A percentile compares a stretch with the other conserved stretches of the same genome.
Evolutionary conservation across 176 grass and related monocot species (phyloP).

Genomic region (Thinopyrum elongatum): DNA sequence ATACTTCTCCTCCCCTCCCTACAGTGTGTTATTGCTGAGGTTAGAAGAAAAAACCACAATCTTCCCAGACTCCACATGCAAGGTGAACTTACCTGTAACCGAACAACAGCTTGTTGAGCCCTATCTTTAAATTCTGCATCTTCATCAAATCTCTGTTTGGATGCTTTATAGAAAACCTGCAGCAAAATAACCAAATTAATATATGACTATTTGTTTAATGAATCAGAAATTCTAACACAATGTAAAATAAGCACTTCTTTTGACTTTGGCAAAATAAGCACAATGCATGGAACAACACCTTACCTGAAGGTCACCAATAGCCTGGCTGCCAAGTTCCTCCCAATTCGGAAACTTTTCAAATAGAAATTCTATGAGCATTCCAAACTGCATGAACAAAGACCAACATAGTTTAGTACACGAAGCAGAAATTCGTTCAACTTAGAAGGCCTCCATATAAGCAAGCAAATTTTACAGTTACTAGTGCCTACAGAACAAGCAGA

Average conservation of each 20-base stretch:
- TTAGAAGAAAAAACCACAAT: constrained; percentile 6
- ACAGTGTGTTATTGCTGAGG: constrained; percentile 27
- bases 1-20: constrained; percentile 84
- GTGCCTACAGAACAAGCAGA: not conserved
- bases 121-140: constrained; percentile 74
- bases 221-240: not conserved
- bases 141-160: constrained; percentile 83
- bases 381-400: constrained; percentile 70
- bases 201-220: not conserved
- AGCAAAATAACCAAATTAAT: constrained; percentile 23
- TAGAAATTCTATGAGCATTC: constrained; percentile 94
- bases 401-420: not conserved
- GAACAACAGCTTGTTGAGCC: constrained; percentile 91
- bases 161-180: constrained; percentile 93
- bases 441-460: not conserved
- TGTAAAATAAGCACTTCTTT: not conserved
- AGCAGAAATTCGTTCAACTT: not conserved
- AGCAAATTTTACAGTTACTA: not conserved
- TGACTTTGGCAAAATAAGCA: not conserved
- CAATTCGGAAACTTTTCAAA: constrained; percentile 96
- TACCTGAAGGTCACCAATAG: constrained; percentile 98
- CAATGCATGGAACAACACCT: constrained; percentile 14
- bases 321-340: constrained; percentile 85
- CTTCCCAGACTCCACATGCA: constrained; percentile 17
- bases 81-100: constrained; percentile 55